Conservation (phyloP, 805 yeast genomes). For the Cyberlindnera mrakii region DNA sequence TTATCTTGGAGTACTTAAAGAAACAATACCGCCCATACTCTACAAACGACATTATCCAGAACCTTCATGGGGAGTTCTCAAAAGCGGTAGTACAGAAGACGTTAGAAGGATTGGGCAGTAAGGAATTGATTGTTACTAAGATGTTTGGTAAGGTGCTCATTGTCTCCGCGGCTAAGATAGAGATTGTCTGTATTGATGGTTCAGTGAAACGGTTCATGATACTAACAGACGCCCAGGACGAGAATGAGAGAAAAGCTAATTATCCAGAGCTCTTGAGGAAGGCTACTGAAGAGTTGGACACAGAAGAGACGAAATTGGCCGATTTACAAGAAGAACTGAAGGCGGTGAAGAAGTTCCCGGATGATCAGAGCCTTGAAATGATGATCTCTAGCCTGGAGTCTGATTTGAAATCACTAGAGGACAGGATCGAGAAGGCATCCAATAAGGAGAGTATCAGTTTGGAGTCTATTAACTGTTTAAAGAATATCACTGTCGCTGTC, state of each 20-base stretch:
- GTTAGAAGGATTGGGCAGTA: constrained; percentile 29
- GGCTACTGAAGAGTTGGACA: constrained; percentile 1
- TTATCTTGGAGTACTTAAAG: constrained; percentile 32
- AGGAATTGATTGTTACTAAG: constrained; percentile 31
- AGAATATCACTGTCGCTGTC: background rate
- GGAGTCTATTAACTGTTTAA: constrained; percentile 6
- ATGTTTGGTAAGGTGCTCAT: constrained; percentile 38
- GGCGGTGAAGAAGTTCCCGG: constrained; percentile 10
- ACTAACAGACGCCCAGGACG: background rate
- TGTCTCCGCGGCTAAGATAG: constrained; percentile 35
- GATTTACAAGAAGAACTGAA: constrained; percentile 4
- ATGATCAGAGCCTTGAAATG: constrained; percentile 7
- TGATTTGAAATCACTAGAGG: constrained; percentile 3
- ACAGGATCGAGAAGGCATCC: constrained; percentile 1
- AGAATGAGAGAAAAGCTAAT: background rate
- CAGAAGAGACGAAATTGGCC: background rate
- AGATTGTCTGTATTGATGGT: constrained; percentile 8
- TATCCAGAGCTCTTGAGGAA: constrained; percentile 1
- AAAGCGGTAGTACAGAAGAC: constrained; percentile 31
- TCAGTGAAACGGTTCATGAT: background rate
- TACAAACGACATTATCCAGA: constrained; percentile 38
- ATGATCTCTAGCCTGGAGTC: constrained; percentile 1
- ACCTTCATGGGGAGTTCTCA: constrained; percentile 34
- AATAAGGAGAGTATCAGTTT: constrained; percentile 5
- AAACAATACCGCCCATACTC: constrained; percentile 44